Base-by-base conservation (phyloP, 1,284 basidiomycete genomes). In the Leccinum angustisporum region DNA sequence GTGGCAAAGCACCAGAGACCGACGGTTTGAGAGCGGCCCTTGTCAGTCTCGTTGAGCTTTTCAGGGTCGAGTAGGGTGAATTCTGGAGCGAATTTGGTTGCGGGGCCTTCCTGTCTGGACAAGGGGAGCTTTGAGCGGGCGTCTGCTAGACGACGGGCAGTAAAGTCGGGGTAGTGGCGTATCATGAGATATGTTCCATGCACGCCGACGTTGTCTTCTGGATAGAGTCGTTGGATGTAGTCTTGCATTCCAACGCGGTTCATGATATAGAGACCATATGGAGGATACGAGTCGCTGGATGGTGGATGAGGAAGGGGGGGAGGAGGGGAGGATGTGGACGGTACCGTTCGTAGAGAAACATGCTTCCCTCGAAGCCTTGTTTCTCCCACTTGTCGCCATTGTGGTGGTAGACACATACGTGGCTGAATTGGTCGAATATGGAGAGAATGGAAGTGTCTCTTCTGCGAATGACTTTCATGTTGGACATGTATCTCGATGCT, bases 161-260 rank as follows among this genome's bases (percentile, higher is more conserved):
- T 86, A 69, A 82, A 91, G 62, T 87, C 83, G 58, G 88, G 85
- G 71, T 86, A 91, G 61, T 86, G 86, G 63, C 89, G 85, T 69
- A 90, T 87, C 78, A 93, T 89, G 68, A 93, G 81, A 75, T 90
- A 92, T 65, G 69, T 79, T 56, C 84, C 85, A 51, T 81, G 79
- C 14, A 86, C 77, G 59, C 88, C 83, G 64, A 94, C 79, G 64
- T 88, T 87, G 76, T 94, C 91, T 75, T 94, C 91, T 16, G 91
- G 88, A 66, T 87, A 87, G 52, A 96, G 78, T 46, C 85, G 83
- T 58, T 91, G 88, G 59, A 86, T 83, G 70, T 92, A 92, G 74
- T 95, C 94, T 56, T 92, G 88, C 72, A 86, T 87, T n/a, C 91
- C 92, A 71, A 90, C 86, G 54, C 94, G 86, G 73, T 96, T 96